Percentiles rank a stretch among this genome's conserved stretches.
phyloP scores from a whole-genome alignment of 2,329 filamentous ascomycete genomes.

The Ascocoryne sarcoides region DNA sequence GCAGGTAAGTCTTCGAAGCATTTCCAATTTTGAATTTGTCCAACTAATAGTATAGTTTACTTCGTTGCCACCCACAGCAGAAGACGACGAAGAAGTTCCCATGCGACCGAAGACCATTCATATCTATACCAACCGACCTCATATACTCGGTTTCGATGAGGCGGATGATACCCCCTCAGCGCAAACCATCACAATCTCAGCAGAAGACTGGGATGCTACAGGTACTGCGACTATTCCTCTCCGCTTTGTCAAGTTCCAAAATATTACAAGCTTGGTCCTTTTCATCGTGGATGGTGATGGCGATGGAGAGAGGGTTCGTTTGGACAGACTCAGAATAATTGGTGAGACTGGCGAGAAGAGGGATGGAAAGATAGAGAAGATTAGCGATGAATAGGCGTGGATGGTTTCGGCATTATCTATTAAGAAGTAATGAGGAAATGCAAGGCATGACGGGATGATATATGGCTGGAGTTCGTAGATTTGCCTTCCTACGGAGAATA shows the following conservation, averaged over 20 bases:
- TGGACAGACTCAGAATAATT: conserved; percentile 72
- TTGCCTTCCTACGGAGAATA: conserved; percentile 2
- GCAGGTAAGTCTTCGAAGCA: conserved; percentile 39
- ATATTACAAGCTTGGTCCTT: conserved; percentile 74
- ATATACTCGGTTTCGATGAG: conserved; percentile 91
- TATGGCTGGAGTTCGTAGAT: conserved; percentile 18
- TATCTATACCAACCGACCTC: conserved; percentile 78
- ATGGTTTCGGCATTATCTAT: not conserved
- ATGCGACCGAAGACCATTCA: conserved; percentile 77
- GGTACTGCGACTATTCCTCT: conserved; percentile 65
- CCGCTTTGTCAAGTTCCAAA: conserved; percentile 96
- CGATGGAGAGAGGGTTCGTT: conserved; percentile 73
- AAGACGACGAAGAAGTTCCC: conserved; percentile 63
- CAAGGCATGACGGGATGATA: conserved; percentile 6
- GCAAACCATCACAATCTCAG: conserved; percentile 66
- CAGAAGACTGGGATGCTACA: conserved; percentile 73
- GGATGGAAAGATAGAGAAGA: conserved; percentile 90
- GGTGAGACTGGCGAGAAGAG: conserved; percentile 88
- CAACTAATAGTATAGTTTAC: conserved; percentile 54
- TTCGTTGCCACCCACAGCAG: conserved; percentile 55
- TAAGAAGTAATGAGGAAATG: not conserved
- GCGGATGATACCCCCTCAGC: conserved; percentile 78
- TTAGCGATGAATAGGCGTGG: conserved; percentile 59
- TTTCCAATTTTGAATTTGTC: not conserved
- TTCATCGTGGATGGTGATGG: conserved; percentile 84